phyloP scores from a whole-genome alignment of 2,329 filamentous ascomycete genomes.

The Hypoxylon sp. region DNA sequence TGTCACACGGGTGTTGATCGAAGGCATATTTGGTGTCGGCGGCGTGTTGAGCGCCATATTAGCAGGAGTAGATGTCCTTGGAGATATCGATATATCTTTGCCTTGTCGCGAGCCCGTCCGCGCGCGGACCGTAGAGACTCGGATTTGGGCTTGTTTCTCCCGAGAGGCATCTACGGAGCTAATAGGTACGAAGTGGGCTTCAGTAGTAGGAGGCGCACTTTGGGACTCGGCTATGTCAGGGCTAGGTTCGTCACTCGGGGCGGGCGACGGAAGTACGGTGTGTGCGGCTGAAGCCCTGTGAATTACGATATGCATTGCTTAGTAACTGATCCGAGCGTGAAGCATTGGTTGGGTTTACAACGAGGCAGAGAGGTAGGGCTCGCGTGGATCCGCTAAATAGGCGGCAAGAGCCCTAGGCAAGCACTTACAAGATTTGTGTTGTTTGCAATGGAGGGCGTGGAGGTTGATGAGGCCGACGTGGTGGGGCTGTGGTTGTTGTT shows the following conservation, averaged over 20 bases:
- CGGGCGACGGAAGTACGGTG: slow-evolving; percentile 71
- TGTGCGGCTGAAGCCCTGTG: slow-evolving; percentile 44
- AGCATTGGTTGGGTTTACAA: background rate
- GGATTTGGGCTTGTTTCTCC: slow-evolving; percentile 28
- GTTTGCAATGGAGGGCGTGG: slow-evolving; percentile 32
- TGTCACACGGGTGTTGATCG: slow-evolving; percentile 12
- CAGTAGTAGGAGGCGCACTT: slow-evolving; percentile 44
- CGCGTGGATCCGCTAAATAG: background rate
- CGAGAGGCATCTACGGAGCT: slow-evolving; percentile 25
- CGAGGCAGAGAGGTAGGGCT: background rate
- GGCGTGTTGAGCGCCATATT: slow-evolving; percentile 50
- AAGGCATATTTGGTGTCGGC: slow-evolving; percentile 44
- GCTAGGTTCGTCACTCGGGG: slow-evolving; percentile 73
- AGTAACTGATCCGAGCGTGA: slow-evolving; percentile 27
- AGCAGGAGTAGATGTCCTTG: slow-evolving; percentile 29
- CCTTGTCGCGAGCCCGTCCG: slow-evolving; percentile 33
- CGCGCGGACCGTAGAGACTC: slow-evolving; percentile 22
- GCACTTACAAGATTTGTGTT: slow-evolving; percentile 47
- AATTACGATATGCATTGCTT: slow-evolving; percentile 31
- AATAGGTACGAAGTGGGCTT: slow-evolving; percentile 51
- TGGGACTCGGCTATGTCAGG: slow-evolving; percentile 57
- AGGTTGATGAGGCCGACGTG: slow-evolving; percentile 12
- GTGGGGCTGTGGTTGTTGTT: slow-evolving; percentile 25
- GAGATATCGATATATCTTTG: slow-evolving; percentile 29
- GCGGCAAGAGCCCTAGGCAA: background rate